Evolutionary conservation across 1,284 basidiomycete genomes (phyloP), one percentile per base, ranked within the genome.

Genomic region (Cutaneotrichosporon cutaneum): DNA sequence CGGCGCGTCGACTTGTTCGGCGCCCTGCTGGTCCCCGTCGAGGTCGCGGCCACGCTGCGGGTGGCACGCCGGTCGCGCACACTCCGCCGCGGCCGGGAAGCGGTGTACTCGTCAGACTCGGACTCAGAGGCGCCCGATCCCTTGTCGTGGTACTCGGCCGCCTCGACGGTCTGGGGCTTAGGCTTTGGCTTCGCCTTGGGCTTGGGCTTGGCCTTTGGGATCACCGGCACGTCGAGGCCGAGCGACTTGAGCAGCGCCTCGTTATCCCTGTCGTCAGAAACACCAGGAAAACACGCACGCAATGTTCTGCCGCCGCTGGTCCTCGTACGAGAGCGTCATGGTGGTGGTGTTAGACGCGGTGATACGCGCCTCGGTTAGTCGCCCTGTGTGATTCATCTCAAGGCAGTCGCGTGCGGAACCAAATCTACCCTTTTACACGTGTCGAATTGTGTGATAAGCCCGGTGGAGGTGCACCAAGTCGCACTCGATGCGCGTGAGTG

Each of bases 181-280:
- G 54, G 13, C 35, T 59, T 62, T 9, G 56, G 21, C 54, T 59
- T 57, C 18, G 54, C 36, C 47, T 58, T 56, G 16, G 54, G 60
- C 22, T 54, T 59, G 36, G 60, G 45, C 26, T 50, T 59, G 45
- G 33, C 45, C 53, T 61, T 63, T 3, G 42, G 27, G 14, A 30
- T 42, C 11, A 47, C 48, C 24, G 32, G n/a, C 59, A 64, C 16
- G 54, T 50, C 44, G 7, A 75, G 66, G 24, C 74, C 74, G 11
- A 76, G 68, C 1, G 69, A 72, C 13, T 67, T 60, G 14, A 76
- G 68, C 7, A 76, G 61, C 1, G 66, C 71, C 58, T 72, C 67
- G 55, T 76, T 76, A 53, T 72, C 73, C 27, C 73, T 33, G 4
- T 18, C 35, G 54, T 51, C 24, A 50, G 42, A 21, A 4, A 8